Evolutionary conservation across 2,329 filamentous ascomycete genomes (phyloP).

Genomic region (Xylariaceae sp.): DNA sequence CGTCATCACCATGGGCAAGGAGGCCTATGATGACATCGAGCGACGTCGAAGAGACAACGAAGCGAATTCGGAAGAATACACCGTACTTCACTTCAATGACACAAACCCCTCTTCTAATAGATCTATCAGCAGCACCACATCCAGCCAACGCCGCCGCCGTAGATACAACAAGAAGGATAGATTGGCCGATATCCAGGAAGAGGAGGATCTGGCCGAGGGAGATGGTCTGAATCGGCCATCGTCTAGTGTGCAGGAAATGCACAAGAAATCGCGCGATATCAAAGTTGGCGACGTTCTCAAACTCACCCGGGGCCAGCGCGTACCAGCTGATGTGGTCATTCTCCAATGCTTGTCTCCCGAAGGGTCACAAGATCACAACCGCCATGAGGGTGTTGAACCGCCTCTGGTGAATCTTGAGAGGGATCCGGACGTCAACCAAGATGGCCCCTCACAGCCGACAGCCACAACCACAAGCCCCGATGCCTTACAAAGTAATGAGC

Average conservation of each 20-base stretch:
- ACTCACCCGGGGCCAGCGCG: slow-evolving; percentile 83
- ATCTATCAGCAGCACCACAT: slow-evolving; percentile 45
- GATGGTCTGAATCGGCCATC: slow-evolving; percentile 40
- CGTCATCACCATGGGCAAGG: slow-evolving; percentile 87
- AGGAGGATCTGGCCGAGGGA: slow-evolving; percentile 54
- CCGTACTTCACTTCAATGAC: slow-evolving; percentile 68
- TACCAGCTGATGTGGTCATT: slow-evolving; percentile 92
- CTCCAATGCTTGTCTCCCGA: slow-evolving; percentile 73
- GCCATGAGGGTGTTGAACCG: slow-evolving; percentile 35
- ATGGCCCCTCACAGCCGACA: slow-evolving; percentile 33
- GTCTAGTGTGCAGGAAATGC: slow-evolving; percentile 59
- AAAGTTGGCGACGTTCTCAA: slow-evolving; percentile 96
- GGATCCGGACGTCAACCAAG: slow-evolving; percentile 18
- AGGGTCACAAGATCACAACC: slow-evolving; percentile 28
- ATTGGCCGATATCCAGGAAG: slow-evolving; percentile 65
- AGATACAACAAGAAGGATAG: slow-evolving; percentile 40
- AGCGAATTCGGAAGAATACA: slow-evolving; percentile 89
- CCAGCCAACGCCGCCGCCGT: slow-evolving; percentile 37
- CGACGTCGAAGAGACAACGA: slow-evolving; percentile 83
- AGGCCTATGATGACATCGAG: slow-evolving; percentile 89
- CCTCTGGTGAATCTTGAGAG: slow-evolving; percentile 40
- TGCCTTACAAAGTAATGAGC: slow-evolving; percentile 31
- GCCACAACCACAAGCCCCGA: slow-evolving; percentile 29
- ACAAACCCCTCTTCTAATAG: slow-evolving; percentile 37
- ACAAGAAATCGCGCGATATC: slow-evolving; percentile 79